Evolutionary conservation across 371 early-diverging fungal genomes (phyloP).

Genomic region (Mortierella sp.): DNA sequence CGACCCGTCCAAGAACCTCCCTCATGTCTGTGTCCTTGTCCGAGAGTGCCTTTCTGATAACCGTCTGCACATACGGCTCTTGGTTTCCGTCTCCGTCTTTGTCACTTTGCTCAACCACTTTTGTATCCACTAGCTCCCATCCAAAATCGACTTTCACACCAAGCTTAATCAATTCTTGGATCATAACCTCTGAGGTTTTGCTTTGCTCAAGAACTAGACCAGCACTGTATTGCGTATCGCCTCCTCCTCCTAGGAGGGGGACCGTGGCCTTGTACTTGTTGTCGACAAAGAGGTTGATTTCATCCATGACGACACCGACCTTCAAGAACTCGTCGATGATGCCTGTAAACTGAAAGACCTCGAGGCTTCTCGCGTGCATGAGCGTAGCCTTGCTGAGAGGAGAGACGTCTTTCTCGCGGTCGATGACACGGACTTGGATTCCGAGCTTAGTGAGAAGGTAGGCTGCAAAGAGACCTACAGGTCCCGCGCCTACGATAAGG

Average conservation of each 20-base stretch:
- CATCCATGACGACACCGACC: neutral
- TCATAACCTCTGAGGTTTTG: slow-evolving; percentile 15
- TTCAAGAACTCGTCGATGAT: slow-evolving; percentile 9
- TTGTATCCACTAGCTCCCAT: slow-evolving; percentile 48
- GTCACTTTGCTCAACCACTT: slow-evolving; percentile 13
- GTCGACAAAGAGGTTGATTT: slow-evolving; percentile 10
- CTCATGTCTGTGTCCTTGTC: slow-evolving; percentile 3
- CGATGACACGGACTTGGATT: slow-evolving; percentile 27
- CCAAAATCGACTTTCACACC: slow-evolving; percentile 30
- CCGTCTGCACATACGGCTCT: slow-evolving; percentile 25
- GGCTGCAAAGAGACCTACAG: no score
- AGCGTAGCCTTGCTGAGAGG: slow-evolving; percentile 22
- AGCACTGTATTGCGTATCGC: slow-evolving; percentile 17
- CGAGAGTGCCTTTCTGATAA: slow-evolving; percentile 14
- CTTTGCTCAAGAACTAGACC: slow-evolving; percentile 23
- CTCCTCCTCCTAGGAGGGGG: neutral
- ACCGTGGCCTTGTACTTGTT: neutral
- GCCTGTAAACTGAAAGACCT: slow-evolving; percentile 22
- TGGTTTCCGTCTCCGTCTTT: neutral
- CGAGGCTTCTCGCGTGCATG: slow-evolving; percentile 36
- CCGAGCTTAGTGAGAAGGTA: slow-evolving; percentile 30
- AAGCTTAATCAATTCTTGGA: slow-evolving; percentile 13
- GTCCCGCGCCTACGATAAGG: no score
- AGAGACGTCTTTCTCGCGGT: slow-evolving; percentile 18
- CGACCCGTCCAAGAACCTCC: slow-evolving; percentile 14